Percentiles rank a stretch among this genome's conserved stretches.
Conservation (phyloP, 768 basidiomycete genomes). For the Infundibulicybe gibba region DNA sequence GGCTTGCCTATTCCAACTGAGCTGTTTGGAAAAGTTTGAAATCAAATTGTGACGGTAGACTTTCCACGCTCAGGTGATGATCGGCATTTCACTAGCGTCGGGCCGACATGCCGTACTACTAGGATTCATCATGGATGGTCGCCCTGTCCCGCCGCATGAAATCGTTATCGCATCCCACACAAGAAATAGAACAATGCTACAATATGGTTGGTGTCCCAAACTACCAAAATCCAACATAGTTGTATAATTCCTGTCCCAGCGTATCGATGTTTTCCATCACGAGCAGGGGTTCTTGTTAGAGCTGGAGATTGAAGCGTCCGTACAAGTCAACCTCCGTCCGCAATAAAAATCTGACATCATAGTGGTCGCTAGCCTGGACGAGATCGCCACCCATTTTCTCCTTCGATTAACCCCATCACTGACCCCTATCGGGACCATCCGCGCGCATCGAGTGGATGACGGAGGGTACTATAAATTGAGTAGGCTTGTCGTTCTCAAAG, state of each 20-base stretch:
- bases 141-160: slow-evolving; percentile 44
- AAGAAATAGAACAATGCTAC: slow-evolving; percentile 64
- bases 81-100: too few relatives aligned
- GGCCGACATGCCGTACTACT: too few relatives aligned
- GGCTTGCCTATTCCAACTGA: too few relatives aligned
- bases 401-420: slow-evolving; percentile 61
- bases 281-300: slow-evolving; percentile 75
- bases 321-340: slow-evolving; percentile 8
- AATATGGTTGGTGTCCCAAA: slow-evolving; percentile 37
- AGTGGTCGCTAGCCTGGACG: slow-evolving; percentile 48
- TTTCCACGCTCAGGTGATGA: too few relatives aligned
- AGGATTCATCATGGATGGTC: too few relatives aligned
- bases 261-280: slow-evolving; percentile 55
- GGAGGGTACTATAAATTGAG: slow-evolving; percentile 64
- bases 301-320: slow-evolving; percentile 72
- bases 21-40: too few relatives aligned
- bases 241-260: slow-evolving; percentile 14
- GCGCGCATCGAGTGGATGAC: slow-evolving; percentile 36
- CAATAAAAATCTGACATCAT: background rate
- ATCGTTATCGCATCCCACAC: slow-evolving; percentile 45
- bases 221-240: background rate
- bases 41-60: too few relatives aligned
- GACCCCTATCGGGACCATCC: slow-evolving; percentile 69
- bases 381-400: slow-evolving; percentile 64
- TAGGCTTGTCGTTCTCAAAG: slow-evolving; percentile 64